Evolutionary conservation across 345 rosid genomes (phyloP).

Genomic region (Psidium friedrichsthalianum): DNA sequence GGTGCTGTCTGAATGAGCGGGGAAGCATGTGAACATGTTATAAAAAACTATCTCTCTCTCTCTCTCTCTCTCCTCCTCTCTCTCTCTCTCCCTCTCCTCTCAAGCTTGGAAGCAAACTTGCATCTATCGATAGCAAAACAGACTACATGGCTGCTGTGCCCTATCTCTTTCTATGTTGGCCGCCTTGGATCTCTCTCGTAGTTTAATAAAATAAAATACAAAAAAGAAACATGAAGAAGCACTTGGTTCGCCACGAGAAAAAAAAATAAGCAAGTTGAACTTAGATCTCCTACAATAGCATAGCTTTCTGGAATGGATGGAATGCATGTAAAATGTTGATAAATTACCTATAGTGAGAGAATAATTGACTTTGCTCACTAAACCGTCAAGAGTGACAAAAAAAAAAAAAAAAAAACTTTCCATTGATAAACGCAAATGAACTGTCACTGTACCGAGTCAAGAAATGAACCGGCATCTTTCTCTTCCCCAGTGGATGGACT

Average conservation of each 20-base stretch:
- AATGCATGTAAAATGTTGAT: background rate
- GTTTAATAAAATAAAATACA: background rate
- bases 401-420: background rate
- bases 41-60: no score
- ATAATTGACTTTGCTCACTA: no score
- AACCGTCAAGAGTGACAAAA: background rate
- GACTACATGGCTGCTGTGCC: no score
- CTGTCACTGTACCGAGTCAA: no score
- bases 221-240: background rate
- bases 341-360: background rate
- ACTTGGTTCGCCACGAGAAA: background rate
- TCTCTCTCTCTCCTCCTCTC: no score
- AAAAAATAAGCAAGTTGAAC: background rate
- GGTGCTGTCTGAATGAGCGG: no score
- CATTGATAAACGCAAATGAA: no score
- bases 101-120: no score
- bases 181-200: background rate
- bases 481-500: background rate
- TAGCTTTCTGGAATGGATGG: background rate
- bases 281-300: fast-evolving
- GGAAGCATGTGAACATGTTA: no score
- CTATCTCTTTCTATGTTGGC: no score
- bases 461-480: background rate
- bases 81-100: no score
- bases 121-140: no score